Base-by-base conservation (phyloP, 2,329 filamentous ascomycete genomes). In the Paracamarosporium sp. region DNA sequence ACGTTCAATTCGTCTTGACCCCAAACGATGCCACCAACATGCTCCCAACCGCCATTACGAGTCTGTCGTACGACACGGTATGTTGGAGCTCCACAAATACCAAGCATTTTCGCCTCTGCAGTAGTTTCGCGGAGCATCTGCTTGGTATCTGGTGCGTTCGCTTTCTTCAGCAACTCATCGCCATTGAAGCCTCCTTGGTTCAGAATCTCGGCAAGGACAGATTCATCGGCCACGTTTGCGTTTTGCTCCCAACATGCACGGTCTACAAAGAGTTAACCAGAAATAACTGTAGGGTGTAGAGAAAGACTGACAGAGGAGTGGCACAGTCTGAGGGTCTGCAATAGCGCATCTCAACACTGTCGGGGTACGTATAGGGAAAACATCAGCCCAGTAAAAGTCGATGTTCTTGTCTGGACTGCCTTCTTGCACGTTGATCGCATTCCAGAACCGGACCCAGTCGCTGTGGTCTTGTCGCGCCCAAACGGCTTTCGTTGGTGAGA, bases 231-330 rank as follows among this genome's bases (percentile, higher is more conserved):
- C 3, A 75, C 63, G 22, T 76, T 60, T 7, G 59, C 57, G 31
- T 76, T 72, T 17, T 65, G 50, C 17, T 72, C 66, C 73, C 73
- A 75, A 31, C 73, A 75, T 24, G 73, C 72, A 20, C 66, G 67
- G 52, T 71, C 69, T 73, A 46, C 4, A 5, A 1, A 20, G 1
- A 9, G 28, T 71, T 51, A 71, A 63, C 43, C 28, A 15, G 22
- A 35, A 7, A 25, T 2, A n/a, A 11, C 7, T 13, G 33, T 8
- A n/a, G 17, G 11, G 6, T 2, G 2, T 8, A 22, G 9, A n/a
- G 8, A 22, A 9, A 35, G 12, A 63, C 69, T 62, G 57, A 72
- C 70, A 75, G 2, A 76, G 56, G 3, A 68, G 7, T 0, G 61
- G 53, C 0, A 69, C 62, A 7, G 56, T 61, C 1, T 44, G 53